Evolutionary conservation across 2,329 filamentous ascomycete species (phyloP).

Genomic region (Epicoccum sorghinum): DNA sequence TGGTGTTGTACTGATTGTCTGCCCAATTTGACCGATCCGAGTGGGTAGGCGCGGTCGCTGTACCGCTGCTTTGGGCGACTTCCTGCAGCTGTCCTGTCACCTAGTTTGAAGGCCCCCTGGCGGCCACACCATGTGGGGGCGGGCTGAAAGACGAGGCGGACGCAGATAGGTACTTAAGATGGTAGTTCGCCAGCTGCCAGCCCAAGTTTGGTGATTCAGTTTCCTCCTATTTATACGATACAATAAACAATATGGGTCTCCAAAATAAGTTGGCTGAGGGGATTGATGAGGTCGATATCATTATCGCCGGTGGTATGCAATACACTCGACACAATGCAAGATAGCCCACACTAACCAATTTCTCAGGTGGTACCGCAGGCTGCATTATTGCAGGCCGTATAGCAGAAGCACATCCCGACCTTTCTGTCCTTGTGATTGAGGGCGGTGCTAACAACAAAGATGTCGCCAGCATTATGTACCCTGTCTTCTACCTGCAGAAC

Average conservation of each 20-base stretch:
- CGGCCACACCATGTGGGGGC: slow-evolving; percentile 11
- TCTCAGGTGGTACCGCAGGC: slow-evolving; percentile 46
- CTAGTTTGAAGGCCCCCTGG: slow-evolving; percentile 9
- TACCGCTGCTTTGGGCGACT: slow-evolving; percentile 10
- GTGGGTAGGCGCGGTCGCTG: not conserved
- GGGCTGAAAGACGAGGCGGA: not conserved
- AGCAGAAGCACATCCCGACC: slow-evolving; percentile 56
- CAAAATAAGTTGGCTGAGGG: slow-evolving; percentile 47
- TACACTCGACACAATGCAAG: not conserved
- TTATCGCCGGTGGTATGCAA: slow-evolving; percentile 56
- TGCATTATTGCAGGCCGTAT: slow-evolving; percentile 57
- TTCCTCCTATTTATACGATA: not conserved
- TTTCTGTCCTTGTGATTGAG: slow-evolving; percentile 62
- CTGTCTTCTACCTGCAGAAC: slow-evolving; percentile 58
- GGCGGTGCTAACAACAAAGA: slow-evolving; percentile 60
- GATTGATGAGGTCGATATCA: slow-evolving; percentile 57
- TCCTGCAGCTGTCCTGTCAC: slow-evolving; percentile 10
- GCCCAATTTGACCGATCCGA: slow-evolving; percentile 11
- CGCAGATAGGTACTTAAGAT: slow-evolving; percentile 7
- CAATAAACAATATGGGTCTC: slow-evolving; percentile 27
- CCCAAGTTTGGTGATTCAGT: no score
- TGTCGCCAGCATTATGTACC: slow-evolving; percentile 57
- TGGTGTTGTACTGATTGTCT: not conserved
- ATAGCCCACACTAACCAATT: not conserved
- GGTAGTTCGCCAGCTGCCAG: not conserved